phyloP scores from a whole-genome alignment of 2,329 filamentous ascomycete species.

The Thelonectria olida region DNA sequence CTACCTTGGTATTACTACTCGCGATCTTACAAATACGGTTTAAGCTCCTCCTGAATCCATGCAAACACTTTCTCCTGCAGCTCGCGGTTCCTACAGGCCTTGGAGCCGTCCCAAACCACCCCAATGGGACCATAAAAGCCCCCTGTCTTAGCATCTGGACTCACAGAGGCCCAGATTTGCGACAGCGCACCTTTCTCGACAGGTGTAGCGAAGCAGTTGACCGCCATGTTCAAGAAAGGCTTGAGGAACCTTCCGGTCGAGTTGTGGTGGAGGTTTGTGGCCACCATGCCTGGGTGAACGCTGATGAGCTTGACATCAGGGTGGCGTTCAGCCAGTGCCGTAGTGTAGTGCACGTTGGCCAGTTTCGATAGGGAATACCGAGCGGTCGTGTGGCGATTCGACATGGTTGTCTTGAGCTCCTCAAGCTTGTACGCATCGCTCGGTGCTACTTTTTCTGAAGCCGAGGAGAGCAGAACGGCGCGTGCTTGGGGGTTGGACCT shows the following conservation, averaged over 20 bases:
- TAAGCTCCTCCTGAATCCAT: constrained; percentile 10
- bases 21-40: no score
- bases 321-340: no score
- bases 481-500: no score
- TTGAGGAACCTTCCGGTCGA: constrained; percentile 5
- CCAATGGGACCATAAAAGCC: not conserved
- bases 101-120: not conserved
- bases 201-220: not conserved
- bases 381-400: no score
- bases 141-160: not conserved
- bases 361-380: no score
- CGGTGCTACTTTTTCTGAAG: no score
- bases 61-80: constrained; percentile 1
- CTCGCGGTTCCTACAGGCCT: not conserved
- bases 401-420: no score
- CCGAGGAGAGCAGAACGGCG: no score
- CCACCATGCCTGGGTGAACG: constrained; percentile 13
- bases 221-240: not conserved
- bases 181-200: constrained; percentile 1
- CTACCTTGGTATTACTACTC: no score
- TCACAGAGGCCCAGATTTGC: constrained; percentile 10
- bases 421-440: no score
- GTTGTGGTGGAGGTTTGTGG: constrained; percentile 9
- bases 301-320: not conserved
- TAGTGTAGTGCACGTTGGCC: no score